Evolutionary conservation across 106 monocot species (phyloP).

Genomic region (Amphibolis antarctica): DNA sequence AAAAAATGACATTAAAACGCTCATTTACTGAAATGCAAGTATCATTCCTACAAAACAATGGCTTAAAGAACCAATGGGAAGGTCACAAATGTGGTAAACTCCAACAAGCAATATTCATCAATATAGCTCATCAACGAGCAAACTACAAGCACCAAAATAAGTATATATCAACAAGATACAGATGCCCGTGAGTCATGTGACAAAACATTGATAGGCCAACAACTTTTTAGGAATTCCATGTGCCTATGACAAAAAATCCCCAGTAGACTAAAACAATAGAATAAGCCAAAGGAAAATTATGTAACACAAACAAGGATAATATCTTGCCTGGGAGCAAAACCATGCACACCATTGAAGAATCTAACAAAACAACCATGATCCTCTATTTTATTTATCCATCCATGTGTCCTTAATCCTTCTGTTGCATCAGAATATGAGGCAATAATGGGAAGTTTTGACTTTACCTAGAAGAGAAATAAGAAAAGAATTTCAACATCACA

Average conservation of each 20-base stretch:
- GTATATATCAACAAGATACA: too few species aligned
- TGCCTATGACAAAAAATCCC: neutral
- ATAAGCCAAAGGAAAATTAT: neutral
- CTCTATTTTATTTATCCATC: conserved; percentile 97
- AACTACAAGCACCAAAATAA: too few species aligned
- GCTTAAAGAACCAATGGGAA: too few species aligned
- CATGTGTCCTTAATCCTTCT: conserved; percentile 72
- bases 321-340: conserved; percentile 68
- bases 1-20: too few species aligned
- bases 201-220: too few species aligned
- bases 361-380: conserved; percentile 90
- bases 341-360: conserved; percentile 92
- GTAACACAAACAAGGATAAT: neutral
- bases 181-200: too few species aligned
- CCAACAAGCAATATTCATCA: too few species aligned
- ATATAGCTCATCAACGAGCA: too few species aligned
- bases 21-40: too few species aligned
- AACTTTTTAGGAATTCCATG: too few species aligned
- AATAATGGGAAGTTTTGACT: conserved; percentile 71
- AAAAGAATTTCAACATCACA: neutral
- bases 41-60: too few species aligned
- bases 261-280: neutral
- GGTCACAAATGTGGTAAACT: too few species aligned
- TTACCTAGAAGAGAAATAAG: conserved; percentile 35
- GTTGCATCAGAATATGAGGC: conserved; percentile 86